A percentile compares a stretch with the other conserved stretches of the same genome.
Conservation (phyloP, 306 rosid genomes). For the Lupinus albus region DNA sequence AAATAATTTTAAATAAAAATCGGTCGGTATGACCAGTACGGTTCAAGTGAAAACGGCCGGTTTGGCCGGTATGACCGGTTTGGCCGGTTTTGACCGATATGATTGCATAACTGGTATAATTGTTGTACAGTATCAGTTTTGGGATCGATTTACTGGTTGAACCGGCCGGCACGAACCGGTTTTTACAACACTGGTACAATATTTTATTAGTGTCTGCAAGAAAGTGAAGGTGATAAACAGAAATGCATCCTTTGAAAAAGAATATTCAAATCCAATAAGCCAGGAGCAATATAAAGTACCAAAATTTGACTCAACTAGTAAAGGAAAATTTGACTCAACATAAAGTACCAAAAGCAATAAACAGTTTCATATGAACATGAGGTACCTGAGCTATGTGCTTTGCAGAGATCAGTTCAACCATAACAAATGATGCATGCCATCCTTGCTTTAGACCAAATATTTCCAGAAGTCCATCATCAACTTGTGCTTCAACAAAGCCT, state of each 20-base stretch:
- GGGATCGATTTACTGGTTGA: too few species aligned
- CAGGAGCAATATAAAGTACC: slow-evolving; percentile 6
- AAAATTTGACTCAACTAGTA: background rate
- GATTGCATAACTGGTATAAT: too few species aligned
- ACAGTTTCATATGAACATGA: background rate
- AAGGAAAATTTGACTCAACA: slow-evolving; percentile 1
- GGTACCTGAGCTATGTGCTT: slow-evolving; percentile 96
- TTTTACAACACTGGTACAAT: too few species aligned
- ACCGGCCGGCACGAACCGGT: too few species aligned
- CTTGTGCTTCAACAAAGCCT: slow-evolving; percentile 91
- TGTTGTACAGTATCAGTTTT: too few species aligned
- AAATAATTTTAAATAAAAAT: too few species aligned
- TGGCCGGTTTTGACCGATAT: too few species aligned
- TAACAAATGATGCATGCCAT: slow-evolving; percentile 99
- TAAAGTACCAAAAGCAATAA: background rate
- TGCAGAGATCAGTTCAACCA: slow-evolving; percentile 89
- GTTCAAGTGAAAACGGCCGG: too few species aligned
- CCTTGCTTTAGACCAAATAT: slow-evolving; percentile 97
- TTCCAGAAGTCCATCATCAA: slow-evolving; percentile 94
- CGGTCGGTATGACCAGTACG: too few species aligned
- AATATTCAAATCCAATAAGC: background rate
- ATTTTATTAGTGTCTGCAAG: background rate
- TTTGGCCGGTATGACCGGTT: too few species aligned
- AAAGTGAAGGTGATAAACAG: background rate
- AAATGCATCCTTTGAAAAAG: background rate